Conservation (phyloP, 371 early-diverging fungal genomes). For the Mucor lusitanicus region DNA sequence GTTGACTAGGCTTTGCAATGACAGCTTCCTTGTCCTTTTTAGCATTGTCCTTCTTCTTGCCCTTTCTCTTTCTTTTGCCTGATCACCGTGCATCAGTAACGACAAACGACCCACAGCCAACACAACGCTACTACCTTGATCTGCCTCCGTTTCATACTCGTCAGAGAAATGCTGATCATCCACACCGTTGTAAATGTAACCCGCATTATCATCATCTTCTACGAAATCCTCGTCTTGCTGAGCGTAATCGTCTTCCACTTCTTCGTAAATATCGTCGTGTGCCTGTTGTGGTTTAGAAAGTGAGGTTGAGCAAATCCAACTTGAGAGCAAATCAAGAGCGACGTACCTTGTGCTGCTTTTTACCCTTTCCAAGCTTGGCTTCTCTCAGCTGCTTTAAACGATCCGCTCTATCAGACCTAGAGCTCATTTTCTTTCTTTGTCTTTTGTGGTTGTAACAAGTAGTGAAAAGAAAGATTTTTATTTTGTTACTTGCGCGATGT, state of each 20-base stretch:
- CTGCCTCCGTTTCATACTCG: constrained; percentile 41
- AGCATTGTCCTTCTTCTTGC: constrained; percentile 6
- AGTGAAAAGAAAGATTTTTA: neutral
- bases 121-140: constrained; percentile 8
- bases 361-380: constrained; percentile 7
- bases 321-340: neutral
- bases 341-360: constrained; percentile 1
- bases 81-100: neutral
- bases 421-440: constrained; percentile 6
- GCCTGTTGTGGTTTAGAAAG: neutral
- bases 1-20: constrained; percentile 26
- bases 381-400: constrained; percentile 19
- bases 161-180: constrained; percentile 60
- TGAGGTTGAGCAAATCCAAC: neutral
- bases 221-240: constrained; percentile 79
- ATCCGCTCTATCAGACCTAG: constrained; percentile 14
- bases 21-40: constrained; percentile 29
- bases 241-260: constrained; percentile 64
- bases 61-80: constrained; percentile 23
- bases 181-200: constrained; percentile 78
- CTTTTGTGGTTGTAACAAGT: neutral
- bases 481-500: neutral
- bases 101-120: neutral
- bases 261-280: constrained; percentile 57
- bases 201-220: constrained; percentile 84